Percentiles rank a stretch among this genome's conserved stretches.
phyloP scores from a whole-genome alignment of 179 eudicot genomes.

The Gypsophila paniculata region DNA sequence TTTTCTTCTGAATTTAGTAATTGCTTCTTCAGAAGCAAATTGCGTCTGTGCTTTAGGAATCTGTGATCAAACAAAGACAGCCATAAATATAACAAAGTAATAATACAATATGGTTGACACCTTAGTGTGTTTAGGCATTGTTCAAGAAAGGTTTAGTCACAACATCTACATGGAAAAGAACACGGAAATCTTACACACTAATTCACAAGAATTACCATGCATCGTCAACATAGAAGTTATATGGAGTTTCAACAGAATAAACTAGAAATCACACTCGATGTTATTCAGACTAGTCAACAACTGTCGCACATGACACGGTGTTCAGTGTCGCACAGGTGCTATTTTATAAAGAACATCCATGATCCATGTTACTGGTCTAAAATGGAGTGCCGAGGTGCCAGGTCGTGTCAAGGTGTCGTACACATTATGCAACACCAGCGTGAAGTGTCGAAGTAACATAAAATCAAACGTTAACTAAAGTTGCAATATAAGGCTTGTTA shows the following conservation, averaged over 20 bases:
- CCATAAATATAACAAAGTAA: not conserved
- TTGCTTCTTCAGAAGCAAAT: slow-evolving; percentile 26
- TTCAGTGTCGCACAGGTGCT: no score
- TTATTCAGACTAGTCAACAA: no score
- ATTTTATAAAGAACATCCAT: no score
- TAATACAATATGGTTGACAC: not conserved
- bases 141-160: not conserved
- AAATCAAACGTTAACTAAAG: not conserved
- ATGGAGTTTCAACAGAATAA: not conserved
- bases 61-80: slow-evolving; percentile 14
- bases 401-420: no score
- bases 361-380: no score
- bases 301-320: no score
- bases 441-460: not conserved
- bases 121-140: not conserved
- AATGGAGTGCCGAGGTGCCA: no score
- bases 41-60: slow-evolving; percentile 29
- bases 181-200: not conserved
- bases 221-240: not conserved
- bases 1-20: slow-evolving; percentile 18
- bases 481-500: not conserved
- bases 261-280: no score
- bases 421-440: no score
- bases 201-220: not conserved
- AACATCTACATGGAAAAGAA: not conserved